Base-by-base conservation (phyloP, 371 early-diverging fungal species). In the Sporodiniella umbellata region DNA sequence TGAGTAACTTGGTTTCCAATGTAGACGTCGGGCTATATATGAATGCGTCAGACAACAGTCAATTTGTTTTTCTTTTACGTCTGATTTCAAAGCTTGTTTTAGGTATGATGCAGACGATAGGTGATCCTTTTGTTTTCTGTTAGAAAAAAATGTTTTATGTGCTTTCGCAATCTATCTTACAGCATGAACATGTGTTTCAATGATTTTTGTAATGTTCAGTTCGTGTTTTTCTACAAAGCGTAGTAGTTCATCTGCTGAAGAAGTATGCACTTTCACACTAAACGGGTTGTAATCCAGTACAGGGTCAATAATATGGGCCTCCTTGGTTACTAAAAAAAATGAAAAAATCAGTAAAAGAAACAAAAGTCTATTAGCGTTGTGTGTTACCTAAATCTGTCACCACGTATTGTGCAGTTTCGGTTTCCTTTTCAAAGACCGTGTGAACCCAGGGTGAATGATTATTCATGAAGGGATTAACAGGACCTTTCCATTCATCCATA, bases 361-460 rank as follows among this genome's bases (percentile, higher is more conserved):
- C 45, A 45, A 46, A 23, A 30, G 38, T 15, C 38, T 30, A 45
- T 30, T 24, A 37, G 4, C 23, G 14, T 26, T 47, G 46, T 50
- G 42, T 37, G 42, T 53, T 64, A 70, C 68, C 71, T 38, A 71
- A 48, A 56, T 75, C 72, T 28, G 72, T 63, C 4, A 75, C 70
- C 22, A 75, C 48, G 42, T 69, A 75, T 42, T 65, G 62, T 17
- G 75, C 75, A 8, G 75, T 72, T 40, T 72, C 75, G 3, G 75
- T 75, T 7, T 69, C 70, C 15, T 21, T 23, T 15, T 72, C 75
- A 40, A 75, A 59, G 11, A 75, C 30, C 11, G 70, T 62, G 45
- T 72, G 72, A 1, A 75, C 66, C 68, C 72, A 69, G 38, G 75
- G 72, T 4, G 75, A 71, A 47, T 75, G 75, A 19, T 75, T 72